These are phyloP conservation scores for Pseudogymnoascus sp. DNA, from an alignment of 2,329 filamentous ascomycete genomes.

Conservation along the genomic window DNA sequence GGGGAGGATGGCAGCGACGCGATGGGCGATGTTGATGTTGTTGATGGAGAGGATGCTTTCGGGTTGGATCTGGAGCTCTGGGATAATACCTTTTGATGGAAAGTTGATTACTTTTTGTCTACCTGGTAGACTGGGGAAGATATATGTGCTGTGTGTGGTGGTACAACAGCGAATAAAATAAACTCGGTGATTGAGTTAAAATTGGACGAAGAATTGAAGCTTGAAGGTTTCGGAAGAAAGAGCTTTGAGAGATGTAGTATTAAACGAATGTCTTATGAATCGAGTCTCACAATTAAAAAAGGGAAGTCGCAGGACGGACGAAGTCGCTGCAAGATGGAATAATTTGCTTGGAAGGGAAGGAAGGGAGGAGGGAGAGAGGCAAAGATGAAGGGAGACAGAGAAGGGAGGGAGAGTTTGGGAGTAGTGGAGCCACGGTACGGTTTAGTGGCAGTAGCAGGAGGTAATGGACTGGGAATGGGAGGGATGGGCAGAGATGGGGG, in stretches of 20 bases:
- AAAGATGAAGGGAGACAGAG: neutral
- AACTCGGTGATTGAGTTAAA: neutral
- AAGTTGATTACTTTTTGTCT: conserved; percentile 7
- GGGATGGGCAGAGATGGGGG: neutral
- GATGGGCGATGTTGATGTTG: neutral
- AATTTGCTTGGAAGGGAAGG: neutral
- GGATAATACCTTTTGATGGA: conserved; percentile 2
- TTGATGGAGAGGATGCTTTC: neutral
- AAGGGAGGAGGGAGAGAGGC: neutral
- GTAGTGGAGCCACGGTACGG: neutral
- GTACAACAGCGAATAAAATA: conserved; percentile 2
- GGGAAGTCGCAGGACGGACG: neutral
- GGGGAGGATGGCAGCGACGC: neutral
- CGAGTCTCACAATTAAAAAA: neutral
- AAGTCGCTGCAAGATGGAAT: neutral
- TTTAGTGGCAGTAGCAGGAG: neutral
- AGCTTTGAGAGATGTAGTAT: neutral
- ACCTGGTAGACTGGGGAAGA: neutral
- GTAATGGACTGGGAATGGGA: neutral
- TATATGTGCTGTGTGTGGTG: neutral
- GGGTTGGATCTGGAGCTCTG: neutral
- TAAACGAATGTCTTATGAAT: neutral
- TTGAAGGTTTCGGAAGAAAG: neutral
- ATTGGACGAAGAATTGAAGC: neutral
- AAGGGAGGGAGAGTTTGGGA: neutral